Evolutionary conservation across 2,329 filamentous ascomycete genomes (phyloP), one percentile per base, ranked within the genome.

Genomic region (Corynespora cassiicola): DNA sequence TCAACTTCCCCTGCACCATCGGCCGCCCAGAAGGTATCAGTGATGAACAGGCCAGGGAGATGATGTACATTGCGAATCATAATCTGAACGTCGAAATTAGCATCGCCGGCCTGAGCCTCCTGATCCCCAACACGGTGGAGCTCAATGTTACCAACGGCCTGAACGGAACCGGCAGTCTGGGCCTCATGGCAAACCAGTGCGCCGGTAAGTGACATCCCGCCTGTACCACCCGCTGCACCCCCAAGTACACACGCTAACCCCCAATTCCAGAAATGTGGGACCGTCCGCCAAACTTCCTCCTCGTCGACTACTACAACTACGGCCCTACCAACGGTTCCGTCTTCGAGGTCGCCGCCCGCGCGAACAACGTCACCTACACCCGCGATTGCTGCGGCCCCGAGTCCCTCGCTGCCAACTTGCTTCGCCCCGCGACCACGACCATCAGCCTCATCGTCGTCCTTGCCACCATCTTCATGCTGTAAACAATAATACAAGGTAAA

Each of bases 61-160:
- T 86, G 39, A 74, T 96, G 68, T 95, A 92, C 64, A 78, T 96
- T 58, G 82, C 88, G 56, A 97, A 96, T 69, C 91, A 96, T 73
- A 96, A 97, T 65, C 77, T 96, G 41, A 96, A 96, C 65, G 78
- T 85, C 41, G 78, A 90, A 51, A 80, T 95, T 46, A 79, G 79
- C 36, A 69, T 95, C 25, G 55, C 56, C 7, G 62, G 63, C 1
- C 28, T 50, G 5, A 55, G 42, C 27, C 35, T 70, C 6, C 37
- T 71, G 18, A 58, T 70, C 3, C 68, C 68, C 10, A 69, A 71
- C 20, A 61, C 58, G 0, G 66, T 61, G 4, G 44, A 47, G 5
- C 53, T 70, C 11, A 65, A 64, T 22, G 40, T 54, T 7, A 69
- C 66, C 3, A 71, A 71, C 30, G 63, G 55, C 3, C 32, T 63